Conservation (phyloP, 345 rosid species). For the Brassica napus region DNA sequence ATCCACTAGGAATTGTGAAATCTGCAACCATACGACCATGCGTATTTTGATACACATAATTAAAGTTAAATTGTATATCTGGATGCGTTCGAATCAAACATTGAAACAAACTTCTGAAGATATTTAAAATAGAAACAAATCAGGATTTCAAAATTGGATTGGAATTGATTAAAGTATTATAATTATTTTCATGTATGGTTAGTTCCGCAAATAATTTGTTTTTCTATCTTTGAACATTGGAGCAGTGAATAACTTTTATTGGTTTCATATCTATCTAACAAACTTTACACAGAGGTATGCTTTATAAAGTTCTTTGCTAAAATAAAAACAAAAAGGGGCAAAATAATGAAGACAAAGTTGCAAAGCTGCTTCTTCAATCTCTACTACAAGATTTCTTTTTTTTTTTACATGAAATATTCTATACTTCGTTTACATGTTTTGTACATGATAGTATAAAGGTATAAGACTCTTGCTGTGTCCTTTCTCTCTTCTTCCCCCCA, state of each 20-base stretch:
- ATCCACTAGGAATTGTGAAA: neutral
- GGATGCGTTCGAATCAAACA: neutral
- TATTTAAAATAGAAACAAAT: no score
- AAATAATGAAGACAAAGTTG: neutral
- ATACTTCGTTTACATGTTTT: constrained; percentile 16
- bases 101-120: neutral
- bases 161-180: no score
- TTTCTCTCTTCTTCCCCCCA: constrained; percentile 20
- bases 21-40: neutral
- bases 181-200: neutral
- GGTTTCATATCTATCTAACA: constrained; percentile 4
- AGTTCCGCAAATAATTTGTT: neutral
- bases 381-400: constrained; percentile 23
- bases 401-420: constrained; percentile 14
- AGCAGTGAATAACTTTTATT: neutral
- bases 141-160: no score
- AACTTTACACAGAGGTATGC: neutral
- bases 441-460: constrained; percentile 14
- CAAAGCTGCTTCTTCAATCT: constrained; percentile 23
- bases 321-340: neutral
- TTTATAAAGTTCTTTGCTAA: neutral
- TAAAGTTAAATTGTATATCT: no score
- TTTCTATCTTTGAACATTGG: neutral
- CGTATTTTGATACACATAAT: neutral
- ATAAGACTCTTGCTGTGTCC: neutral